A percentile compares a stretch with the other conserved stretches of the same genome.
Conservation (phyloP, 1,284 basidiomycete genomes). For the Ceratobasidium sp. region DNA sequence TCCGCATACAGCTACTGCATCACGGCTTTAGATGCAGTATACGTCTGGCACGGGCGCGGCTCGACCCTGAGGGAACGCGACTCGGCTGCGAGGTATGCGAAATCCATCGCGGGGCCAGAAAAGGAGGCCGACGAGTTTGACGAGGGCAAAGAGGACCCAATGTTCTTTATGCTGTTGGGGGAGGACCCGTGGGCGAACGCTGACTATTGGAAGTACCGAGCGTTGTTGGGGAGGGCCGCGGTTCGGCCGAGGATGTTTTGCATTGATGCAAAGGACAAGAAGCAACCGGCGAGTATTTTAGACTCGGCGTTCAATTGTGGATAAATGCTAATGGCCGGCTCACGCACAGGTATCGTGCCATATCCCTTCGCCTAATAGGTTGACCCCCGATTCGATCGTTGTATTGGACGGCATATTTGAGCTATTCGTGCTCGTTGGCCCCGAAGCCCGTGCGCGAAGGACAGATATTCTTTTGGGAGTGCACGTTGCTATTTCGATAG, state of each 20-base stretch:
- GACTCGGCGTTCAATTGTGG: conserved; percentile 46
- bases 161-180: conserved; percentile 83
- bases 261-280: conserved; percentile 56
- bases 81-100: conserved; percentile 67
- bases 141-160: conserved; percentile 65
- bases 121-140: conserved; percentile 62
- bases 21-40: conserved; percentile 69
- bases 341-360: conserved; percentile 11
- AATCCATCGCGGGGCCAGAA: conserved; percentile 55
- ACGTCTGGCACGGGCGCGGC: conserved; percentile 79
- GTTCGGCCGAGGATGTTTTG: conserved; percentile 46
- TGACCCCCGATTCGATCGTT: conserved; percentile 57
- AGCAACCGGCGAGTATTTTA: conserved; percentile 53
- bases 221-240: conserved; percentile 57
- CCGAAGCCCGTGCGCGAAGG: conserved; percentile 63
- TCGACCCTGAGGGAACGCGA: conserved; percentile 63
- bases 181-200: conserved; percentile 73
- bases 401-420: conserved; percentile 77
- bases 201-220: conserved; percentile 77
- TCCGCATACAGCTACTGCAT: conserved; percentile 80
- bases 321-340: conserved; percentile 46
- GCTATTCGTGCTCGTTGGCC: conserved; percentile 75
- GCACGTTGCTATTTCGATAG: conserved; percentile 57
- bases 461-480: conserved; percentile 67
- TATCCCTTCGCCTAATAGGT: conserved; percentile 39